Base-by-base conservation (phyloP, 805 yeast species). In the Yarrowia keelungensis region DNA sequence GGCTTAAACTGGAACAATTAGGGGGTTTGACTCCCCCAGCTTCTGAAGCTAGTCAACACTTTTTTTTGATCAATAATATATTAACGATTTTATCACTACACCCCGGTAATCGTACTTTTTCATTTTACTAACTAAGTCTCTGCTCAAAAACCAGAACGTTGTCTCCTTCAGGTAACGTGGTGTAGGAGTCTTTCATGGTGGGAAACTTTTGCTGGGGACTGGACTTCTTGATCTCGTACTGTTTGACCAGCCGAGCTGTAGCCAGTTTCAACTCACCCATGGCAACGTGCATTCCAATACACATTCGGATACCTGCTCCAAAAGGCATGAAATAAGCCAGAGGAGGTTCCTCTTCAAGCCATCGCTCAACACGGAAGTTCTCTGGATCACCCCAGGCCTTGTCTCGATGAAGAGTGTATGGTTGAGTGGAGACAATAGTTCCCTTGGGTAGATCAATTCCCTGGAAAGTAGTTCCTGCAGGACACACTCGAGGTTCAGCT, bases 261-360 rank as follows among this genome's bases (percentile, higher is more conserved):
- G 84, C 82, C 51, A 87, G 73, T 74, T 88, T 89, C 81, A 89
- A 87, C 74, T 88, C 92, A 50, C 85, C 84, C 19, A 84, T 76
- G 0, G 92, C 92, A 49, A 89, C 75, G 74, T 89, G 82, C 86
- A 86, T 83, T 0, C 94, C 93, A 67, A 88, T 78, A 73, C 94
- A 89, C 92, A 88, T 88, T 71, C 92, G 79, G 22, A 87, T 81
- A 2, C 93, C 94, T 49, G 86, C 84, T 0, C 93, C 92, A 79
- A 89, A 89, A 0, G 89, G 87, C 82, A 88, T 83, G 81, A 88
- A 84, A 72, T 81, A 80, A 66, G 79, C 81, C 69, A 73, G 75
- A 2, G 75, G 70, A 72, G 84, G 86, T 43, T 74, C 72, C 2
- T 73, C 74, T 2, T 73, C 74, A 26, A 69, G 42, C 94, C 93